Evolutionary conservation across 192 early-diverging fungal genomes (phyloP).

Genomic region (Mortierella alpina): DNA sequence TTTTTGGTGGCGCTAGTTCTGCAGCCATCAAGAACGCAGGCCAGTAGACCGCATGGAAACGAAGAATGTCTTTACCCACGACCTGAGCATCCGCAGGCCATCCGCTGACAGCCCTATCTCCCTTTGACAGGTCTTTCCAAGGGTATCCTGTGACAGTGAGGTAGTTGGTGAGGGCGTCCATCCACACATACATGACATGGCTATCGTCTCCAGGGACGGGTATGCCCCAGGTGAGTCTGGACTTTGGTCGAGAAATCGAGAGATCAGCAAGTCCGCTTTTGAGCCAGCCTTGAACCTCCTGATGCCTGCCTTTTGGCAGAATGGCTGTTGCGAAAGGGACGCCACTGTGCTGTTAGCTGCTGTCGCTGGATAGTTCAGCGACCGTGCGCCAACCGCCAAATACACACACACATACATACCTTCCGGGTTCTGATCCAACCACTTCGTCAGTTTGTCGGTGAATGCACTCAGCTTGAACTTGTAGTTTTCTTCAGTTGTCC

Average conservation of each 20-base stretch:
- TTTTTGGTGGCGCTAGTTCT: slow-evolving; percentile 75
- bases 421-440: slow-evolving; percentile 76
- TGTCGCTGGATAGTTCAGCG: background rate
- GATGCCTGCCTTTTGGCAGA: slow-evolving; percentile 68
- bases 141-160: slow-evolving; percentile 89
- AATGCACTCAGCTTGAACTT: slow-evolving; percentile 85
- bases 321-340: slow-evolving; percentile 59
- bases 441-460: slow-evolving; percentile 66
- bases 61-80: slow-evolving; percentile 95
- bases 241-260: slow-evolving; percentile 85
- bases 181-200: slow-evolving; percentile 97
- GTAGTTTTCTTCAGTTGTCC: slow-evolving; percentile 94
- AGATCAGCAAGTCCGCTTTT: slow-evolving; percentile 74
- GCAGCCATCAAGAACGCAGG: slow-evolving; percentile 95
- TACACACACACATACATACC: slow-evolving; percentile 30
- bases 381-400: background rate
- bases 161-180: slow-evolving; percentile 96
- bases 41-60: slow-evolving; percentile 98
- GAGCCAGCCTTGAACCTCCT: slow-evolving; percentile 76
- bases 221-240: slow-evolving; percentile 90
- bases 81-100: slow-evolving; percentile 87
- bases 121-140: slow-evolving; percentile 58
- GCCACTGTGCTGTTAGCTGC: background rate
- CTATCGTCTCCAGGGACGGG: slow-evolving; percentile 86
- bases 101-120: slow-evolving; percentile 23